Conservation (phyloP, 306 rosid genomes). For the Mimosa bimucronata region DNA sequence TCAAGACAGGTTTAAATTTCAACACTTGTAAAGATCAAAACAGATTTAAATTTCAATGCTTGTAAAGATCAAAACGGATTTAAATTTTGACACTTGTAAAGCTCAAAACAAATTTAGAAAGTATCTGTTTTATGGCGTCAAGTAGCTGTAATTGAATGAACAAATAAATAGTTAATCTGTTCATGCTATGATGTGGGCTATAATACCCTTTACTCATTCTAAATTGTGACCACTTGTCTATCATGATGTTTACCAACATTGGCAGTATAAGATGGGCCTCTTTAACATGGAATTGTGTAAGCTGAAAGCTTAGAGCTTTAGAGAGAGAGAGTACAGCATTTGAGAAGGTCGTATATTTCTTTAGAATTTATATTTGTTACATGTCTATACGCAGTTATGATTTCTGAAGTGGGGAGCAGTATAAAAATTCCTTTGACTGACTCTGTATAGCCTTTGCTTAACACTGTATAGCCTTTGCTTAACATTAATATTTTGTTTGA, state of each 20-base stretch:
- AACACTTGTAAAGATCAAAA: no score
- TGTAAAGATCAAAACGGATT: no score
- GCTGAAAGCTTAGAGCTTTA: conserved; percentile 43
- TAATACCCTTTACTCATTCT: conserved; percentile 8
- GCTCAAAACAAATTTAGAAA: no score
- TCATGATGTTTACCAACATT: conserved; percentile 27
- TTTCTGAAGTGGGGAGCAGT: conserved; percentile 33
- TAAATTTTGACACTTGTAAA: no score
- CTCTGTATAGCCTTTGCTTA: no score
- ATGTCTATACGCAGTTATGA: conserved; percentile 31
- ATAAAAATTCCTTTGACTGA: conserved; percentile 14
- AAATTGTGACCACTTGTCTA: conserved; percentile 29
- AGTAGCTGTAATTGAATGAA: no score
- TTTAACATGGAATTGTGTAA: conserved; percentile 33
- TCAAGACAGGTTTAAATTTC: no score
- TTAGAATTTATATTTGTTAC: conserved; percentile 34
- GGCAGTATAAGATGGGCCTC: conserved; percentile 34
- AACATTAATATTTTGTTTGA: background rate
- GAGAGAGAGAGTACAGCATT: conserved; percentile 37
- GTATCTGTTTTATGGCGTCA: no score
- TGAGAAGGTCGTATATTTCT: conserved; percentile 34
- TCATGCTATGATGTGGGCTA: conserved; percentile 32
- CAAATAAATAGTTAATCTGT: no score
- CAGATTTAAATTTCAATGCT: no score
- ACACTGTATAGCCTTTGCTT: conserved; percentile 30